These are phyloP conservation scores for Zygoascus ofunaensis DNA, from an alignment of 805 yeast genomes.

Conservation along the genomic window DNA sequence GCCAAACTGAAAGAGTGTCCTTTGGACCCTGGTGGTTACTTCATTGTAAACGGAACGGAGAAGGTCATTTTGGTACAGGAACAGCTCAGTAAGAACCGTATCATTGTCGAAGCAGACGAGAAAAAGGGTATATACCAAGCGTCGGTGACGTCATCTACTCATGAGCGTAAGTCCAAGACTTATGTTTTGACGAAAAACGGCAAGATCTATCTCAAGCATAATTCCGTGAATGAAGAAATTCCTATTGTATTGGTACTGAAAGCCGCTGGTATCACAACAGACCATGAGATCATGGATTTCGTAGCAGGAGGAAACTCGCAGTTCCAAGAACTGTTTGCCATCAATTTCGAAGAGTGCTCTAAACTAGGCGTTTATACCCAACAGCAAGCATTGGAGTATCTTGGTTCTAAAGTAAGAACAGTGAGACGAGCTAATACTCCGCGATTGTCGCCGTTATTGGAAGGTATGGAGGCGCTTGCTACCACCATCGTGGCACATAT, in stretches of 20 bases:
- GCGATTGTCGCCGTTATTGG: slow-evolving; percentile 71
- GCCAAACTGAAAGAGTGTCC: slow-evolving; percentile 90
- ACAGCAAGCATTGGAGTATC: slow-evolving; percentile 83
- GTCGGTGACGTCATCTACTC: slow-evolving; percentile 95
- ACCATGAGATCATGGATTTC: slow-evolving; percentile 83
- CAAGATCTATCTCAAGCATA: slow-evolving; percentile 84
- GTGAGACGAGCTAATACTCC: slow-evolving; percentile 81
- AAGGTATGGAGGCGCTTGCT: slow-evolving; percentile 85
- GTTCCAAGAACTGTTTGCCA: slow-evolving; percentile 86
- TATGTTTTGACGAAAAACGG: slow-evolving; percentile 89
- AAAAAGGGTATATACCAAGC: slow-evolving; percentile 93
- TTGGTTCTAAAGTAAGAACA: slow-evolving; percentile 88
- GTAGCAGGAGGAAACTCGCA: slow-evolving; percentile 85
- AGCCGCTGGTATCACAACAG: slow-evolving; percentile 91
- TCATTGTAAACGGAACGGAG: slow-evolving; percentile 95
- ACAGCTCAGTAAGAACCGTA: slow-evolving; percentile 92
- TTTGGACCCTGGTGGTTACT: slow-evolving; percentile 97
- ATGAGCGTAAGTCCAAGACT: slow-evolving; percentile 95
- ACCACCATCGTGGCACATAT: slow-evolving; percentile 94
- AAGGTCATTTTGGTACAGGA: slow-evolving; percentile 95
- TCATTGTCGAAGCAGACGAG: slow-evolving; percentile 95
- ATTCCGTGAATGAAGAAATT: slow-evolving; percentile 88
- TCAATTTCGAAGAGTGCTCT: slow-evolving; percentile 90
- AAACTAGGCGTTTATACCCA: slow-evolving; percentile 79
- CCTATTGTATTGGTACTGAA: slow-evolving; percentile 89